Percentiles rank a stretch among this genome's conserved stretches.
phyloP scores from a whole-genome alignment of 2,329 filamentous ascomycete species.

The Albophoma yamanashiensis region DNA sequence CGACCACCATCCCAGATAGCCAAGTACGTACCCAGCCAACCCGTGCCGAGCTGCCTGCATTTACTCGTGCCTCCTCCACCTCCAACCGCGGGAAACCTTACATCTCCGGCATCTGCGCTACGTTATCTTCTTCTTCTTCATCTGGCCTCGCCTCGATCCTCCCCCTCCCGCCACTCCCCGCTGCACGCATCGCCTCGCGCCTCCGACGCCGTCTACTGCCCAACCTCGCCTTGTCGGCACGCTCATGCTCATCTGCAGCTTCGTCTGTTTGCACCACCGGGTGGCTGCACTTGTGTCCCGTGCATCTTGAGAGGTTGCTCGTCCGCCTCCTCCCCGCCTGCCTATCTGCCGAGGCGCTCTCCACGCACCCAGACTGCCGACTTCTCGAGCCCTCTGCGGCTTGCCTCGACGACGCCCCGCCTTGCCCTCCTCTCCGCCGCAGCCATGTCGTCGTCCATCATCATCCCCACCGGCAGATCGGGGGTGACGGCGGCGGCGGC shows the following conservation, averaged over 20 bases:
- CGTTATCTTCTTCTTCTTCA: not conserved
- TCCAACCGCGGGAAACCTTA: not conserved
- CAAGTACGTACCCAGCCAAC: not conserved
- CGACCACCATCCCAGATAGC: not conserved
- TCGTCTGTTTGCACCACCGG: not conserved
- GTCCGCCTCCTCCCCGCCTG: not conserved
- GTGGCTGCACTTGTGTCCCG: not conserved
- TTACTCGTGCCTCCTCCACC: not conserved
- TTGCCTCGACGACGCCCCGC: not conserved
- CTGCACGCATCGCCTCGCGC: not conserved
- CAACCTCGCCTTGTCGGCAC: not conserved
- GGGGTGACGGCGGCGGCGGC: slow-evolving; percentile 21
- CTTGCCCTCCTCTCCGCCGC: slow-evolving; percentile 4
- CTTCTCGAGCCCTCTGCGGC: not conserved
- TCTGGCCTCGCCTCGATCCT: not conserved
- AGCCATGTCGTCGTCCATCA: slow-evolving; percentile 57
- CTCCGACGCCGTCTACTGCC: not conserved
- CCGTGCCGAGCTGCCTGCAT: not conserved
- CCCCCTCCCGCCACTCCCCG: not conserved
- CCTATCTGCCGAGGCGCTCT: not conserved
- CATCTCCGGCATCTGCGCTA: not conserved
- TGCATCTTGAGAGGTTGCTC: not conserved
- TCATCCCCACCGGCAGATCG: slow-evolving; percentile 44
- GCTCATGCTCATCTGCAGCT: not conserved
- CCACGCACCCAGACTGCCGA: not conserved